A percentile compares a stretch with the other conserved stretches of the same genome.
phyloP scores from a whole-genome alignment of 768 basidiomycete genomes.

The Calocybe cyanea region DNA sequence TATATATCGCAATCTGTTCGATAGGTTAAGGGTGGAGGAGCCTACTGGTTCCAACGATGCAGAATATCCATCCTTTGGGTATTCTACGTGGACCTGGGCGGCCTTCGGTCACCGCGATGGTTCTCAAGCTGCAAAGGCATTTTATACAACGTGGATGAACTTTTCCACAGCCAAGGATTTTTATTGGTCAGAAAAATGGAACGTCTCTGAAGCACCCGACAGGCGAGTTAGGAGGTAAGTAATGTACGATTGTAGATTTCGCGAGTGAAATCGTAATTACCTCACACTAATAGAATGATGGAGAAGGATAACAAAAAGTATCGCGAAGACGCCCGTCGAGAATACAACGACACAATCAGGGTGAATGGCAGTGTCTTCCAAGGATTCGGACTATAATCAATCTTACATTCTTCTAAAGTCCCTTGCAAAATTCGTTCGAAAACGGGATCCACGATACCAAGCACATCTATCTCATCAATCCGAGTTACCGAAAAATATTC shows the following conservation, averaged over 20 bases:
- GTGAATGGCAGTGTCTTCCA: constrained; percentile 38
- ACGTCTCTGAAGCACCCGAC: constrained; percentile 81
- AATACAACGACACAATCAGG: constrained; percentile 89
- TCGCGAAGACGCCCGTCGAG: constrained; percentile 79
- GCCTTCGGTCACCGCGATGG: constrained; percentile 39
- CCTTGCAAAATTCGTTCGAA: constrained; percentile 70
- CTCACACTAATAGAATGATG: constrained; percentile 59
- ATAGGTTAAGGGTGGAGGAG: constrained; percentile 81
- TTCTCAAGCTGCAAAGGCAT: constrained; percentile 56
- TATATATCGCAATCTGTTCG: constrained; percentile 85
- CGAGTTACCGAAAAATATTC: constrained; percentile 23
- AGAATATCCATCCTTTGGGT: constrained; percentile 82
- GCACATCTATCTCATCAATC: constrained; percentile 51
- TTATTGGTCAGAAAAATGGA: constrained; percentile 83
- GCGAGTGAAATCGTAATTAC: neutral
- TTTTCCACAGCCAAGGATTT: constrained; percentile 89
- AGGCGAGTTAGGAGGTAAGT: constrained; percentile 70
- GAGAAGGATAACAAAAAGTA: constrained; percentile 95
- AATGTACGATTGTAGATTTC: neutral
- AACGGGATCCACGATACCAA: constrained; percentile 88
- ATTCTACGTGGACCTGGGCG: constrained; percentile 71
- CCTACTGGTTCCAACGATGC: constrained; percentile 34
- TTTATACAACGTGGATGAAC: constrained; percentile 85
- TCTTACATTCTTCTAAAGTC: constrained; percentile 38
- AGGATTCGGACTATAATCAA: constrained; percentile 2